Percentiles rank a stretch among this genome's conserved stretches.
Conservation (phyloP, 2,329 filamentous ascomycete species). For the Colletotrichum trifolii region DNA sequence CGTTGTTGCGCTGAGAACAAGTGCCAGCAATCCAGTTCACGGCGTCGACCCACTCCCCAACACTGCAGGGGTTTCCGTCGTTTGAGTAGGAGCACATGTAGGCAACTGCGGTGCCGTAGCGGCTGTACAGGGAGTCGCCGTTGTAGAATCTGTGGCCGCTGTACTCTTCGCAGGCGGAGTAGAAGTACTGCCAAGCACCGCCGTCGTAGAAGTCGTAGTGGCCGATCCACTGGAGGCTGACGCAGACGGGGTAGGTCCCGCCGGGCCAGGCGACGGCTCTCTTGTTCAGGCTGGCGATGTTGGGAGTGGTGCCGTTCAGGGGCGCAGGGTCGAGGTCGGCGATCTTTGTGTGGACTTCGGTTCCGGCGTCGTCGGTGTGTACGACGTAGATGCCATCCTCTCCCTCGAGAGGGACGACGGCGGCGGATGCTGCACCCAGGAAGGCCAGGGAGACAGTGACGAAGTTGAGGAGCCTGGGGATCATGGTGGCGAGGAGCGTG, state of each 20-base stretch:
- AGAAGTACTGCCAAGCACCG: slow-evolving; percentile 10
- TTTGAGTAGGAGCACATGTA: slow-evolving; percentile 12
- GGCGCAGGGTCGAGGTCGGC: slow-evolving; percentile 2
- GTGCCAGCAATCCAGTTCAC: slow-evolving; percentile 9
- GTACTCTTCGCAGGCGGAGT: background rate
- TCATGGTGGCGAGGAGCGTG: background rate
- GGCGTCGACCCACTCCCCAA: slow-evolving; percentile 8
- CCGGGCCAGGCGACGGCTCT: slow-evolving; percentile 7
- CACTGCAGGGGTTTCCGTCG: slow-evolving; percentile 7
- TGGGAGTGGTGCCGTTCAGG: background rate
- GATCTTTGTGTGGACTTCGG: slow-evolving; percentile 16
- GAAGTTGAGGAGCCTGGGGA: background rate
- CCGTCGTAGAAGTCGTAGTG: slow-evolving; percentile 7
- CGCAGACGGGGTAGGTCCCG: slow-evolving; percentile 12
- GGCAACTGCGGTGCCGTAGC: slow-evolving; percentile 2
- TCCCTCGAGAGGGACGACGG: background rate
- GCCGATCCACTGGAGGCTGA: slow-evolving; percentile 10
- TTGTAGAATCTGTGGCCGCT: slow-evolving; percentile 5
- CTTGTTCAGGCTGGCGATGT: background rate
- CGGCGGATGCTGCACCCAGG: background rate
- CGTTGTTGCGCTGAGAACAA: background rate
- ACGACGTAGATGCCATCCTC: slow-evolving; percentile 7
- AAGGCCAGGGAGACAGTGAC: slow-evolving; percentile 1
- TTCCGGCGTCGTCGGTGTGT: background rate
- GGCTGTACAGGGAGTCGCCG: slow-evolving; percentile 8